Base-by-base conservation (phyloP, 1,139 yeast genomes). In the Diutina pseudorugosa region DNA sequence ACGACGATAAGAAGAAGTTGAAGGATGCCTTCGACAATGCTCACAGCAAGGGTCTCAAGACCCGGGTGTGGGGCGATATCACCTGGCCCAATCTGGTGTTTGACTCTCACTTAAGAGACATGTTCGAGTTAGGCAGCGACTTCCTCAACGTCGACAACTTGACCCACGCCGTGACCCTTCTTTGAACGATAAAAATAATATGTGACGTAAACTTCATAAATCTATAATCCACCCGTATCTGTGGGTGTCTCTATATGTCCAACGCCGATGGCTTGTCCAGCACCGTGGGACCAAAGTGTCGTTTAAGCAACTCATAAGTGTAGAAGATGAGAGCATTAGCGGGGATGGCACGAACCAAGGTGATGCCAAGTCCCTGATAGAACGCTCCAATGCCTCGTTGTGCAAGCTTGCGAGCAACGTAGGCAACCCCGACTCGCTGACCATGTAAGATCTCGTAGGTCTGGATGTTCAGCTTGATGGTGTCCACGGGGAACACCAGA, bases 291-390 rank as follows among this genome's bases (percentile, higher is more conserved):
- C 49, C 49, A 54, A 69, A 72, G 48, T 63, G 58, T 52, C 65
- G 63, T 63, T 83, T 84, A 55, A 88, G 65, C 41, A 78, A 69
- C 63, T 90, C 96, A 62, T 90, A 89, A 14, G 84, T 74, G 60
- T 85, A 81, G 67, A 91, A 91, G 47, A 91, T 88, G 36, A 85
- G 74, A 2, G 97, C 96, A 60, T 89, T 88, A 1, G 96, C 90
- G 0, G 98, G 98, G 0, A 88, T 79, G 0, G 96, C 90, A 61
- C 96, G 77, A 4, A 81, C 61, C 56, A 89, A 67, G 0, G 98
- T 90, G 54, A 91, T 83, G 0, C 94, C 89, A 55, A 93, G 73
- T 1, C 98, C 98, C 57, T 86, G 79, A 62, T 91, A 91, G 54
- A 91, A 78, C 8, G 86, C 90, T 2, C 23, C 33, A 12, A 51